These are phyloP conservation scores for Elongisporangium senticosum DNA, from an alignment of 352 stramenopile genomes.

Conservation along the genomic window DNA sequence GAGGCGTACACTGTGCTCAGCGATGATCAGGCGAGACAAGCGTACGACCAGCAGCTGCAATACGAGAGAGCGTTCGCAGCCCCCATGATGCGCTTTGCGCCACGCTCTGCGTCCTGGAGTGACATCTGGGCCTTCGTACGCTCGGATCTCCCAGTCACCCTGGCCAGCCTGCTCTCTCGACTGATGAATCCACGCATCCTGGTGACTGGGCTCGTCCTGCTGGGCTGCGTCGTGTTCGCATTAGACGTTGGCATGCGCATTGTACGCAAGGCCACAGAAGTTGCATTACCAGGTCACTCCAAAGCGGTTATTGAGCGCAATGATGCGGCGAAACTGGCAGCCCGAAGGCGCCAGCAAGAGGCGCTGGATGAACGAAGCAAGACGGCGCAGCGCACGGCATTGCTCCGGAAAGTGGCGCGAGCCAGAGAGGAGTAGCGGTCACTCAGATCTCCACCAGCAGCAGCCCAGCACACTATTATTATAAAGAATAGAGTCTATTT, in stretches of 20 bases:
- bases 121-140: background rate
- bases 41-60: conserved; percentile 21
- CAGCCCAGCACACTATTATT: background rate
- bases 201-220: conserved; percentile 16
- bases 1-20: conserved; percentile 28
- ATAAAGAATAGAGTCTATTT: background rate
- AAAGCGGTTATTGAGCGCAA: conserved; percentile 14
- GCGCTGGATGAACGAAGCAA: conserved; percentile 6
- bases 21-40: conserved; percentile 12
- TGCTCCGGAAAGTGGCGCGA: background rate
- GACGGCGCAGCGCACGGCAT: background rate
- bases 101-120: background rate
- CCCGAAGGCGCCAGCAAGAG: conserved; percentile 21
- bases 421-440: background rate
- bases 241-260: conserved; percentile 17
- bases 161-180: conserved; percentile 11
- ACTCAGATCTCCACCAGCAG: background rate
- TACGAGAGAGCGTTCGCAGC: conserved; percentile 11
- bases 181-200: conserved; percentile 19
- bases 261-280: conserved; percentile 1
- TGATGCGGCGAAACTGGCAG: conserved; percentile 16
- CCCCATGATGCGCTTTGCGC: background rate
- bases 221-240: conserved; percentile 20
- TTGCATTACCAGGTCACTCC: background rate
- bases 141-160: conserved; percentile 18